Evolutionary conservation across 345 rosid species (phyloP).

Genomic region (Ailanthus altissimus): DNA sequence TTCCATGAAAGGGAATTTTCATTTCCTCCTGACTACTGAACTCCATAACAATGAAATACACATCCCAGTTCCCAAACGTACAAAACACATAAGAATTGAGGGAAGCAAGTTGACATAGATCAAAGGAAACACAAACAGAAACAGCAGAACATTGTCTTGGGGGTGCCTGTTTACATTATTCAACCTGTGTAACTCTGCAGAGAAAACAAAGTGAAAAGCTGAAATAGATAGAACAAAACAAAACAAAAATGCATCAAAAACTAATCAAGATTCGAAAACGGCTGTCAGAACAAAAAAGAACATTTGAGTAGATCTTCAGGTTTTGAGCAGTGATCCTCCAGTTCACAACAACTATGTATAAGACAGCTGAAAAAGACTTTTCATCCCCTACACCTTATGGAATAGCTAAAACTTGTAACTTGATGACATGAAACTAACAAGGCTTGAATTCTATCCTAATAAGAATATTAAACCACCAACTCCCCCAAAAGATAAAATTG

Average conservation of each 20-base stretch:
- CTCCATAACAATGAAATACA: too few species aligned
- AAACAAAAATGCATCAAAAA: neutral
- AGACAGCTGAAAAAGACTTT: conserved; percentile 17
- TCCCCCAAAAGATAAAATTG: neutral
- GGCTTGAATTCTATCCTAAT: conserved; percentile 12
- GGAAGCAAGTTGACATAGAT: too few species aligned
- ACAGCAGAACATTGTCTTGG: too few species aligned
- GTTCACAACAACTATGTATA: conserved; percentile 9
- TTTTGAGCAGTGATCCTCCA: conserved; percentile 8
- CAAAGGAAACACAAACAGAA: too few species aligned
- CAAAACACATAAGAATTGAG: too few species aligned
- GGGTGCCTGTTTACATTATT: neutral
- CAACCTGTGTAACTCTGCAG: neutral
- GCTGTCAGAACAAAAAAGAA: too few species aligned
- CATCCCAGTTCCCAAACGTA: too few species aligned
- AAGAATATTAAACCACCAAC: neutral
- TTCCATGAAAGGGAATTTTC: too few species aligned
- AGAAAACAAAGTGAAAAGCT: neutral
- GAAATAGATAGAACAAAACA: neutral
- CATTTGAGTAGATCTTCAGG: neutral
- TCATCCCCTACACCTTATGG: conserved; percentile 7
- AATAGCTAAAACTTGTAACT: conserved; percentile 12
- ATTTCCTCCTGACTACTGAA: too few species aligned
- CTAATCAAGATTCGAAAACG: neutral
- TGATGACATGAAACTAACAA: conserved; percentile 14